Evolutionary conservation across 2,329 filamentous ascomycete species (phyloP).

Genomic region (Phialophora verrucosa): DNA sequence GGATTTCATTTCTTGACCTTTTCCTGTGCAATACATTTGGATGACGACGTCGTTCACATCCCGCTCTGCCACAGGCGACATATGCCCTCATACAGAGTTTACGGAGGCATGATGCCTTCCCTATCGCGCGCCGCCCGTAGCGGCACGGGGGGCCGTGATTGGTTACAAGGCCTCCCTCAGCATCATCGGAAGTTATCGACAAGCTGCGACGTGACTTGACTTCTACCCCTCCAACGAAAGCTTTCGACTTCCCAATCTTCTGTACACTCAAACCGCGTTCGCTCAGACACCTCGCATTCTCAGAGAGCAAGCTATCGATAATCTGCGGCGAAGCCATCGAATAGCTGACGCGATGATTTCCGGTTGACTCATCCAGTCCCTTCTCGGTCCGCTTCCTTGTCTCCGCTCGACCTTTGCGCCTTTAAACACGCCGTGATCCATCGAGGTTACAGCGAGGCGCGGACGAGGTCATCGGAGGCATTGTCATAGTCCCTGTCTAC

Average conservation of each 20-base stretch:
- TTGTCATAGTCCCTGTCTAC: slow-evolving; percentile 44
- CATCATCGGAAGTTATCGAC: slow-evolving; percentile 11
- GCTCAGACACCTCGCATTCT: not conserved
- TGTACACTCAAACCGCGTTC: not conserved
- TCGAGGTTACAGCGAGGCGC: slow-evolving; percentile 89
- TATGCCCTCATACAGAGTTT: not conserved
- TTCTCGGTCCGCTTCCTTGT: slow-evolving; percentile 9
- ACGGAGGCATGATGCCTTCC: slow-evolving; percentile 20
- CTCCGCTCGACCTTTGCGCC: slow-evolving; percentile 52
- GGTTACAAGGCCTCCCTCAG: slow-evolving; percentile 24
- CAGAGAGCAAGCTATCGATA: not conserved
- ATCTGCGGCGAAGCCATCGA: not conserved
- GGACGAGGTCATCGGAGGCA: slow-evolving; percentile 59
- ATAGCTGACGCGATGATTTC: slow-evolving; percentile 22
- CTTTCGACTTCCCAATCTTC: not conserved
- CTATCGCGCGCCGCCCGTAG: slow-evolving; percentile 21
- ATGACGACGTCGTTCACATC: not conserved
- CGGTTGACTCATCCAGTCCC: slow-evolving; percentile 18
- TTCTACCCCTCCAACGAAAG: slow-evolving; percentile 18
- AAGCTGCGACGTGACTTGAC: slow-evolving; percentile 16
- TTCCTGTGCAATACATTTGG: not conserved
- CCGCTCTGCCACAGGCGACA: not conserved
- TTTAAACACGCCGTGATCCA: slow-evolving; percentile 93
- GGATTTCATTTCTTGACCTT: not conserved
- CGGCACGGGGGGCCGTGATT: slow-evolving; percentile 34